Evolutionary conservation across 2,329 filamentous ascomycete species (phyloP).

Genomic region (Aspergillus alliaceus): DNA sequence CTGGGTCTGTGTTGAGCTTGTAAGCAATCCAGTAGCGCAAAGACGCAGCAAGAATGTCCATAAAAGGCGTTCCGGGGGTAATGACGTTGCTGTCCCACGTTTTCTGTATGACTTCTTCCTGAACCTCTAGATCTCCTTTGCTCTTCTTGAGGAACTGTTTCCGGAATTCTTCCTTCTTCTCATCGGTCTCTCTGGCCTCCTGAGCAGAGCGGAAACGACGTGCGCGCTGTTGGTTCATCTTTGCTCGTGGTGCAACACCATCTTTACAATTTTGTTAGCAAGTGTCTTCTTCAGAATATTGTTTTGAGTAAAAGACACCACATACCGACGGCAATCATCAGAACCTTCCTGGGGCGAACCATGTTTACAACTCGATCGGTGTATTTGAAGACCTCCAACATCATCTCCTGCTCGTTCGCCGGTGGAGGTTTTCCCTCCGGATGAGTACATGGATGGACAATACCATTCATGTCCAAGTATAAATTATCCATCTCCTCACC

Average conservation of each 20-base stretch:
- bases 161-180: constrained; percentile 83
- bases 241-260: constrained; percentile 93
- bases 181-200: constrained; percentile 91
- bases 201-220: constrained; percentile 91
- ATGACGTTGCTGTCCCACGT: constrained; percentile 90
- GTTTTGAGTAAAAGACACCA: constrained; percentile 4
- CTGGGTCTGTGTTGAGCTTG: constrained; percentile 94
- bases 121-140: constrained; percentile 60
- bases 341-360: constrained; percentile 90
- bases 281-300: not conserved
- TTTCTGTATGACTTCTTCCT: constrained; percentile 70
- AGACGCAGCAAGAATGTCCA: constrained; percentile 89
- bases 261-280: constrained; percentile 54
- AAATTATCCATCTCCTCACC: constrained; percentile 97
- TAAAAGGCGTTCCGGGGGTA: constrained; percentile 96
- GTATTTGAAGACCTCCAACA: constrained; percentile 96
- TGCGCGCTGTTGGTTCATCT: constrained; percentile 99
- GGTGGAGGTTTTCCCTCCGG: constrained; percentile 90
- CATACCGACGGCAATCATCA: constrained; percentile 93
- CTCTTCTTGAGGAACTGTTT: constrained; percentile 80
- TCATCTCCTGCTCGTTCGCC: constrained; percentile 97
- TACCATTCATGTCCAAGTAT: constrained; percentile 99
- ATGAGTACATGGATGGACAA: constrained; percentile 97
- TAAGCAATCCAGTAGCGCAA: constrained; percentile 96
- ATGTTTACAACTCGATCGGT: constrained; percentile 99